Base-by-base conservation (phyloP, 164 flowering plant species). In the Kingdonia uniflora region DNA sequence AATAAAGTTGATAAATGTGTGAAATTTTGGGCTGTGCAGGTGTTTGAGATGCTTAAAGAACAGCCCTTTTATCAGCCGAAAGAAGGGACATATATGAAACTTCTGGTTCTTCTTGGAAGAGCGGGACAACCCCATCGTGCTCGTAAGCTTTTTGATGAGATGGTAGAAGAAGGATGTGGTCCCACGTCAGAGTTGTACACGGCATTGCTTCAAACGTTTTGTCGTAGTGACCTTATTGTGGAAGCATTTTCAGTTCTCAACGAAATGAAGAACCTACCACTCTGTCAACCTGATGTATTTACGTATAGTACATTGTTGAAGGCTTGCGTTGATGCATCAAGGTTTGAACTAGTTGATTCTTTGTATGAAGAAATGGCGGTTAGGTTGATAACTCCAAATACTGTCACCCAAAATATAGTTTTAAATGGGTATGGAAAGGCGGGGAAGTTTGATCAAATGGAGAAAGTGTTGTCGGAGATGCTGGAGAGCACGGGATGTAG, bases 31-130 rank as follows among this genome's bases (percentile, higher is more conserved):
- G 21, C 23, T 54, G 19, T 50, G 49, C 51, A 91, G 96, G 95
- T 82, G 2, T 86, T 88, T 61, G 87, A 82, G 54, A 86, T 86
- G 89, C 84, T 92, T 15, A 78, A 61, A 51, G 79, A 80, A 49
- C 99, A 88, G 49, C 75, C 94, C 0, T 88, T 84, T 68, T 88
- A 92, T 66, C 75, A 82, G 17, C 95, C 95, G 6, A 88, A 75
- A 61, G 80, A 82, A 75, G 89, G 89, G 41, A 86, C 96, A 42
- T 92, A 92, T 57, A 77, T 92, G 85, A 92, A 82, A 68, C 91
- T 92, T 19, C 65, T 92, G 11, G 89, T 86, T 53, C 79, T 92
- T 40, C 94, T 92, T 16, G 96, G 96, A 21, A 78, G 57, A 68
- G 77, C 70, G 12, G 82, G 91, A 7, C 96, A 88, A 69, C 89